Conservation (phyloP, 805 yeast species). For the Isabelozyma rhagii region DNA sequence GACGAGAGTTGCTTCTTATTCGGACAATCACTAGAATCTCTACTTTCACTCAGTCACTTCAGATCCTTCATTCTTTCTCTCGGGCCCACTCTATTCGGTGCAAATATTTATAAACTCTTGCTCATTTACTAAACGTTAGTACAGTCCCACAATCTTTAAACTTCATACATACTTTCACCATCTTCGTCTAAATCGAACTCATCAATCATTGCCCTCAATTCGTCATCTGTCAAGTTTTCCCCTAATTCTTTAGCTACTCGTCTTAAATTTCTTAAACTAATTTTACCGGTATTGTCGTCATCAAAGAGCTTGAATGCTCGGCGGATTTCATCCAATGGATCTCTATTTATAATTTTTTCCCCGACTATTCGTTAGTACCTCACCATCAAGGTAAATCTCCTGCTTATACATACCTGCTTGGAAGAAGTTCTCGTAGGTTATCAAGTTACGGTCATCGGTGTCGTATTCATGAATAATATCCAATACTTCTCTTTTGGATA, state of each 20-base stretch:
- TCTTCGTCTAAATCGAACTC: conserved; percentile 96
- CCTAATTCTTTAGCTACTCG: conserved; percentile 91
- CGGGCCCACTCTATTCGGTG: conserved; percentile 46
- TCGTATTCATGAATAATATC: conserved; percentile 79
- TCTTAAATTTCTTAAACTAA: conserved; percentile 75
- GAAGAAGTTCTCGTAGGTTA: conserved; percentile 79
- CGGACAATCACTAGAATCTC: too few relatives aligned
- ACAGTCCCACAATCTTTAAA: conserved; percentile 3
- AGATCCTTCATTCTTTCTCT: not conserved
- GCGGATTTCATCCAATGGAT: conserved; percentile 87
- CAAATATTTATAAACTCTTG: conserved; percentile 89
- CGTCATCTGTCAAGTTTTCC: conserved; percentile 89
- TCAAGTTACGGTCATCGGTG: conserved; percentile 66
- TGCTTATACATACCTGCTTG: conserved; percentile 52
- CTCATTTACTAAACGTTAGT: conserved; percentile 58
- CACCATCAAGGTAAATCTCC: not conserved
- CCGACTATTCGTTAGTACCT: conserved; percentile 52
- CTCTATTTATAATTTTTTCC: conserved; percentile 77
- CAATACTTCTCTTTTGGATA: conserved; percentile 70
- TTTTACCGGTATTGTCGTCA: conserved; percentile 83
- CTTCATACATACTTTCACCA: conserved; percentile 65
- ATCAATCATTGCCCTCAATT: conserved; percentile 92
- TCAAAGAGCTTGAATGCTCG: conserved; percentile 90
- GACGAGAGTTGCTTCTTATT: too few relatives aligned
- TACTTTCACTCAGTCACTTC: not conserved